A percentile compares a stretch with the other conserved stretches of the same genome.
Conservation (phyloP, 1,139 yeast species). For the Debaryomycetaceae sp. region DNA sequence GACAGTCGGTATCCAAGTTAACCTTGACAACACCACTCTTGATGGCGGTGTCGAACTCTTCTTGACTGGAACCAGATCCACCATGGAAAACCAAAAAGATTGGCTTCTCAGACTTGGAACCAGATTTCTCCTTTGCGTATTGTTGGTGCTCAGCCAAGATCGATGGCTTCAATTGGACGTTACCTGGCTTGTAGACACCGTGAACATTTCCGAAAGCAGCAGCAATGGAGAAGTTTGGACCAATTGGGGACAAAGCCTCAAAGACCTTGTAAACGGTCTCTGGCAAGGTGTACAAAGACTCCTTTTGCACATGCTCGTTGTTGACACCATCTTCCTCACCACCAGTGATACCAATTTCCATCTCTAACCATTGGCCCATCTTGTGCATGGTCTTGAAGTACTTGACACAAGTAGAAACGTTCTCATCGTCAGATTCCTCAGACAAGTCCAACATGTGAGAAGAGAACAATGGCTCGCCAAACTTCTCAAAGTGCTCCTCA, state of each 20-base stretch:
- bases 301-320: conserved; percentile 89
- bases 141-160: conserved; percentile 95
- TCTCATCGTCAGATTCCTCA: conserved; percentile 94
- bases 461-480: conserved; percentile 95
- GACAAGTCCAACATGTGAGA: conserved; percentile 99
- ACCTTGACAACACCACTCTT: conserved; percentile 96
- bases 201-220: conserved; percentile 99
- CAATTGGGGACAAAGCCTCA: conserved; percentile 85
- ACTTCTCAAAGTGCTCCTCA: conserved; percentile 79
- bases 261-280: conserved; percentile 91
- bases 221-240: conserved; percentile 98
- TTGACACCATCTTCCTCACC: conserved; percentile 99
- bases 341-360: conserved; percentile 99
- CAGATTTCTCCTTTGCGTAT: conserved; percentile 66
- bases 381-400: conserved; percentile 94
- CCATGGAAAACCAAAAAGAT: conserved; percentile 99
- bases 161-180: conserved; percentile 89
- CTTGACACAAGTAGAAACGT: conserved; percentile 90
- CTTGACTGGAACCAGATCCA: conserved; percentile 96
- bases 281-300: conserved; percentile 88
- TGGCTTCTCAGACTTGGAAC: conserved; percentile 62
- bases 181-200: conserved; percentile 99
- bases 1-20: conserved; percentile 98
- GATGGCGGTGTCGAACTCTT: conserved; percentile 90
- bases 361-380: conserved; percentile 97